A percentile compares a stretch with the other conserved stretches of the same genome.
Conservation (phyloP, 345 rosid species). For the Clarkia xantiana region DNA sequence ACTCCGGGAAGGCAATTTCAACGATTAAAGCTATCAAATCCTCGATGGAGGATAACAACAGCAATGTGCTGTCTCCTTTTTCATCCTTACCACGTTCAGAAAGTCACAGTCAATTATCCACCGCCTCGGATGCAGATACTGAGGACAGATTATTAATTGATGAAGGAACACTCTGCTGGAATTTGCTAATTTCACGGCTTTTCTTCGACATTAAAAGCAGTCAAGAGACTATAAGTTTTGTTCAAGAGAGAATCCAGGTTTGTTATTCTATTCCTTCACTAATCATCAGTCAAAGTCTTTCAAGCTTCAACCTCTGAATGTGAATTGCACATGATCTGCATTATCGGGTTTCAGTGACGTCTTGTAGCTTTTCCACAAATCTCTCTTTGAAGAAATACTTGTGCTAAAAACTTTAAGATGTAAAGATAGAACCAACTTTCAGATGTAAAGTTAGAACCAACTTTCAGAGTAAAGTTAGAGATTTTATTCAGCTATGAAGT, state of each 20-base stretch:
- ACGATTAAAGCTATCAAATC: too few relatives aligned
- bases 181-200: conserved; percentile 63
- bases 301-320: not conserved
- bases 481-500: too few relatives aligned
- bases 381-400: too few relatives aligned
- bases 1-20: conserved; percentile 21
- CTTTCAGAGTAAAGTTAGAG: too few relatives aligned
- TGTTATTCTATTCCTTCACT: conserved; percentile 3
- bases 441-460: too few relatives aligned
- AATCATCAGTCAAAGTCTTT: not conserved
- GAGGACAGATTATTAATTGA: conserved; percentile 53
- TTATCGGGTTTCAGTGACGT: too few relatives aligned
- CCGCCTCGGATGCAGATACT: conserved; percentile 39
- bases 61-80: conserved; percentile 10
- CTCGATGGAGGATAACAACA: too few relatives aligned
- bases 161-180: conserved; percentile 78
- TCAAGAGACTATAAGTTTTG: conserved; percentile 22
- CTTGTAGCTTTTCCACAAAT: too few relatives aligned
- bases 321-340: too few relatives aligned
- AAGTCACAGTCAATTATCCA: conserved; percentile 41
- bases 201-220: conserved; percentile 71
- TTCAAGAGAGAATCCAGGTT: conserved; percentile 68
- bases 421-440: too few relatives aligned
- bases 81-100: conserved; percentile 19
- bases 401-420: too few relatives aligned